Evolutionary conservation across 129 eudicot genomes (phyloP), one percentile per base, ranked within the genome.

Genomic region (Flaveria sonorensis): DNA sequence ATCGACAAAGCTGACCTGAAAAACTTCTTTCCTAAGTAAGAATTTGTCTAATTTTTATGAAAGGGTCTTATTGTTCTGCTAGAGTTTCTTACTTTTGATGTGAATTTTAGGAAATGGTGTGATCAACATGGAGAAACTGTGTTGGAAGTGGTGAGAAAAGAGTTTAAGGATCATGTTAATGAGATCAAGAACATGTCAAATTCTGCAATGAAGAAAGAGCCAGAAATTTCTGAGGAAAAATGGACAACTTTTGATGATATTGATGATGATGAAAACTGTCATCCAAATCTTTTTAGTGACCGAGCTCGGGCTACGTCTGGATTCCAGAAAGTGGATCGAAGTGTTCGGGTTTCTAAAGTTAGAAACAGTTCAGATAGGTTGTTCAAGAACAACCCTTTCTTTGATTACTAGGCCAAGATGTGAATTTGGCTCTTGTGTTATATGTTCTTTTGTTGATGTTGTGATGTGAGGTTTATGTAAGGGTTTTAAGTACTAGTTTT

Each of bases 1-100:
- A 91, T 90, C 21, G 97, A 90, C 79, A 88, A 87, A 87, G 89
- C 91, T 69, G 98, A 93, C 78, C 86, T 90, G 42, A 90, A 84
- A 77, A 89, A 85, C 68, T 85, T 85, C 83, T 86, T 93, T 19
- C 85, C 95, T 77, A 90, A 81, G 98, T 90, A 87, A 85, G 88
- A 19, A 74, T 16, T 47, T 36, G 24, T 51, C 30, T 8, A 68
- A 12, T 11, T 80, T 52, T 11, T 12, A 4, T 11, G 4, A 65
- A 30, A 19, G 59, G 2, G 6, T 15, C 0, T n/a, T 4, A 40
- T 72, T 26, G n/a, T 43, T 76, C 30, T 0, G 9, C 30, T 10
- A 10, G 2, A 8, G 21, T 23, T 64, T 70, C 70, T 78, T 10
- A 50, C n/a, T 45, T 42, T 62, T 45, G 32, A 67, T 56, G 76